These are phyloP conservation scores for Arthrobotrys musiformis DNA, from an alignment of 2,329 filamentous ascomycete species.

Conservation along the genomic window DNA sequence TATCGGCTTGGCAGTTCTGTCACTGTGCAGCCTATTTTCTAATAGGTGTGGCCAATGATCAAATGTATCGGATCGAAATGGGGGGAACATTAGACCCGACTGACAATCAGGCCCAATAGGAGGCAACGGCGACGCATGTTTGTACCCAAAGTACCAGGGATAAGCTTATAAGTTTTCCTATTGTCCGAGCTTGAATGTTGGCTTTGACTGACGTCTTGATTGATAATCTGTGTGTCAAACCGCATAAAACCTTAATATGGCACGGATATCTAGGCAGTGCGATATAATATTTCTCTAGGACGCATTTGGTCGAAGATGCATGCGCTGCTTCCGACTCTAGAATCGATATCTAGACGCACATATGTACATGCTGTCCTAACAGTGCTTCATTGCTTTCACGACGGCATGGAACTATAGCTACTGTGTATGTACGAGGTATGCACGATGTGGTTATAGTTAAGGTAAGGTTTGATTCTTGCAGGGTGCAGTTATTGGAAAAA, in stretches of 20 bases:
- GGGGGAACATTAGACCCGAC: background rate
- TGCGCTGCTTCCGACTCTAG: background rate
- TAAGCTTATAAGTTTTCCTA: background rate
- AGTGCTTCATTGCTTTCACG: background rate
- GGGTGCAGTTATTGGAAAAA: constrained; percentile 24
- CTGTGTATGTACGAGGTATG: background rate
- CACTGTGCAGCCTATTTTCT: constrained; percentile 30
- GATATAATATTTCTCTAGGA: too few species aligned
- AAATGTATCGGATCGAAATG: background rate
- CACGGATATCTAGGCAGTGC: too few species aligned
- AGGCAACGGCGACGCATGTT: constrained; percentile 19
- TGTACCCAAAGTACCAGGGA: background rate
- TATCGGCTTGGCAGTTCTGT: constrained; percentile 36
- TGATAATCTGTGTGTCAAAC: background rate
- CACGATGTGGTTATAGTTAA: constrained; percentile 1
- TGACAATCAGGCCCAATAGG: constrained; percentile 50
- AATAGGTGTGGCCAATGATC: constrained; percentile 17
- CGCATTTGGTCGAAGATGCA: background rate
- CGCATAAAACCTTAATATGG: too few species aligned
- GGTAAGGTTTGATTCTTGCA: constrained; percentile 25
- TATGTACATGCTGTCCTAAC: background rate
- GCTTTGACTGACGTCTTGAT: background rate
- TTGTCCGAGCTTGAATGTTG: background rate
- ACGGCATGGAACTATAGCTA: background rate
- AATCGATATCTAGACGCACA: background rate